phyloP scores from a whole-genome alignment of 495 filamentous ascomycete genomes.

The Daldinia bambusicola region DNA sequence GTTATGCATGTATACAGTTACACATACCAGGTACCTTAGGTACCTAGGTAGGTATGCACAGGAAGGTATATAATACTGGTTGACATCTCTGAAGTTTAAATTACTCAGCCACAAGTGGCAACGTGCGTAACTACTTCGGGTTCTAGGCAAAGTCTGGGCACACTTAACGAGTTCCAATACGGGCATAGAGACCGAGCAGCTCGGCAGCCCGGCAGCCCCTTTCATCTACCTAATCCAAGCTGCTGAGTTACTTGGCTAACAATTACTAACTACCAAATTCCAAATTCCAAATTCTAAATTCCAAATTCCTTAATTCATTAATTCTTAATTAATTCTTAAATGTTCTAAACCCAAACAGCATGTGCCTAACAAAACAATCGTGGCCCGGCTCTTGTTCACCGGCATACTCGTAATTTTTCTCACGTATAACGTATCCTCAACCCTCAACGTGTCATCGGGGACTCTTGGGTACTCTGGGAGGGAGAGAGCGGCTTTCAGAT shows the following conservation, averaged over 20 bases:
- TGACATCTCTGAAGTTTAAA: too few relatives aligned
- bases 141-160: conserved; percentile 5
- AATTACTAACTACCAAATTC: neutral
- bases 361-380: neutral
- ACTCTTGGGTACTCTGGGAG: neutral
- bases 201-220: neutral
- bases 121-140: neutral
- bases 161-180: neutral
- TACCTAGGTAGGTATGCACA: too few relatives aligned
- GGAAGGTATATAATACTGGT: too few relatives aligned
- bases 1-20: too few relatives aligned
- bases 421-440: neutral
- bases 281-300: neutral
- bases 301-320: too few relatives aligned
- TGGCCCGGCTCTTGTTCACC: neutral
- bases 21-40: too few relatives aligned
- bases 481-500: conserved; percentile 18
- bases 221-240: neutral
- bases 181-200: neutral
- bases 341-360: neutral
- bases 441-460: neutral
- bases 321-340: neutral
- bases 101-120: conserved; percentile 3
- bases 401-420: neutral
- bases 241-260: neutral